Evolutionary conservation across 345 rosid species (phyloP), one percentile per base, ranked within the genome.

Genomic region (Pseudoturritis turrita): DNA sequence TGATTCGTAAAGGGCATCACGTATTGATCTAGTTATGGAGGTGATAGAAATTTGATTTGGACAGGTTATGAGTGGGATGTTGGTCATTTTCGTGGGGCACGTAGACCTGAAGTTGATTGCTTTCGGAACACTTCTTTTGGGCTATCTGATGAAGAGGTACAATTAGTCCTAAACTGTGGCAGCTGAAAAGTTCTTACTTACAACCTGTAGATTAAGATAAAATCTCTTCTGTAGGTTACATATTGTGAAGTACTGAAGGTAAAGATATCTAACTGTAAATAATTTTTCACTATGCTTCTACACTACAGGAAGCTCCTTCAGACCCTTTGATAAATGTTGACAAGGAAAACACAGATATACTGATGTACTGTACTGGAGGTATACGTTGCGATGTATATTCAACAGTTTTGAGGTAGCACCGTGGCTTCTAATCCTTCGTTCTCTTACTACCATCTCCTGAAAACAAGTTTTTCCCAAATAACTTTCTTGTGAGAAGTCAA

Each of bases 61-160:
- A 68, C 84, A 93, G 98, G 96, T 65, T 94, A 89, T 76, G 98
- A 94, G 61, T 91, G 98, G 97, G 98, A 94, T 79, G 83, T 94
- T 85, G 98, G 97, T 76, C 96, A 94, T 77, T 94, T 91, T 71
- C 78, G 13, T 45, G 90, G 86, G 36, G 92, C 91, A 31, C 81
- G 15, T 59, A 89, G 97, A 72, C 98, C 98, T 54, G 88, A 89
- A 73, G 94, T 88, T 68, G 96, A 94, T 70, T 86, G 97, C 81
- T 94, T 94, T 76, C 86, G 97, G 69, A 89, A 86, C 78, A 90
- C 96, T 39, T 83, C 96, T 10, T 86, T 87, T 67, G 97, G 95
- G 62, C 78, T 78, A 55, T 80, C 92, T 57, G 56, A 82, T 53
- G 78, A 77, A 40, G 79, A 85, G 94, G 97, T 90, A 80, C 71